Conservation (phyloP, 495 filamentous ascomycete species). For the Talaromyces nanjingensis region DNA sequence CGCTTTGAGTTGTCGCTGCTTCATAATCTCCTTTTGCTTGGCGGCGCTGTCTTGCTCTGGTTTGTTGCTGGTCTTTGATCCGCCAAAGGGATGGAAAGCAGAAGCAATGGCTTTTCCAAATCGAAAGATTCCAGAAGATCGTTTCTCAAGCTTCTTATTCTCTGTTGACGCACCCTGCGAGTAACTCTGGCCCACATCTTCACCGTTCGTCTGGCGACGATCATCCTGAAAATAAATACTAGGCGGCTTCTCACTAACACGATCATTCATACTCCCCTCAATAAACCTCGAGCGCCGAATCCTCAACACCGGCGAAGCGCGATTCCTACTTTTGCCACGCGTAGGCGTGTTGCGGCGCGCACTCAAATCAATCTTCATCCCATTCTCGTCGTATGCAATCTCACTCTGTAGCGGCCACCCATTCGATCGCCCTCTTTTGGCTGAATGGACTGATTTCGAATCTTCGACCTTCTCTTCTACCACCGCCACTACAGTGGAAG, state of each 20-base stretch:
- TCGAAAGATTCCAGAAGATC: conserved; percentile 45
- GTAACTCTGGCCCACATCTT: background rate
- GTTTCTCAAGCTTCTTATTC: conserved; percentile 1
- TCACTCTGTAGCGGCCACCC: conserved; percentile 42
- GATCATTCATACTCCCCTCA: conserved; percentile 74
- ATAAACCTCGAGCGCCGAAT: conserved; percentile 56
- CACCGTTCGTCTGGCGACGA: background rate
- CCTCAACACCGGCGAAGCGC: conserved; percentile 4
- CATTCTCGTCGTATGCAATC: conserved; percentile 11
- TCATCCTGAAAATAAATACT: conserved; percentile 50
- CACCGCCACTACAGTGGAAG: background rate
- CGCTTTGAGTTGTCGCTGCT: conserved; percentile 38
- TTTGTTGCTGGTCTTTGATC: conserved; percentile 16
- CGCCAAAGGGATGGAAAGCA: conserved; percentile 43
- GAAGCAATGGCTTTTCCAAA: conserved; percentile 53
- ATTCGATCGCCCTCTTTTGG: conserved; percentile 40
- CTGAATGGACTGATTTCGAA: conserved; percentile 24
- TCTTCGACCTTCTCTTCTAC: conserved; percentile 12
- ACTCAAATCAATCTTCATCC: conserved; percentile 10
- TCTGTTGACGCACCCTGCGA: conserved; percentile 7
- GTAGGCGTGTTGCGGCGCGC: background rate
- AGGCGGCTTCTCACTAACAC: conserved; percentile 61
- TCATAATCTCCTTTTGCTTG: conserved; percentile 25
- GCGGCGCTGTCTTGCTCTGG: conserved; percentile 16
- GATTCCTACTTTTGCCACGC: background rate